Conservation (phyloP, 495 filamentous ascomycete species). For the Neurospora sp. region DNA sequence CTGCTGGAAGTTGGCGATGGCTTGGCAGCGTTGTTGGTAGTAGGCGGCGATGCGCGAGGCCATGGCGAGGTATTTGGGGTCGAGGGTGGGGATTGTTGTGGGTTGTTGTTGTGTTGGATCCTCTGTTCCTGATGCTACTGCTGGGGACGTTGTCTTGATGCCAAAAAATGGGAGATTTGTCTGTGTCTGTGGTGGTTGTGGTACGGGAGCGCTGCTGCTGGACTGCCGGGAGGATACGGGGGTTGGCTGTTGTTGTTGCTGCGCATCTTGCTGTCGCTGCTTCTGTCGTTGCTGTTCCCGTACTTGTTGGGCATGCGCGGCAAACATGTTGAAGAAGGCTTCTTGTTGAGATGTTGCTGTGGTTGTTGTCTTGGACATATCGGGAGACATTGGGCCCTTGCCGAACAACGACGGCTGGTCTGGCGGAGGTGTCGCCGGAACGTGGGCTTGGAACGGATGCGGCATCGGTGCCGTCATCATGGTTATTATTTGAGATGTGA, state of each 20-base stretch:
- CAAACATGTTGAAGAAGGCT: not conserved
- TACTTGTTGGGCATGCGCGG: not conserved
- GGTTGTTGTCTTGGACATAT: not conserved
- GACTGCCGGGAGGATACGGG: not conserved
- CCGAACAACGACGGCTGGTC: constrained; percentile 18
- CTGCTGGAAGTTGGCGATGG: constrained; percentile 25
- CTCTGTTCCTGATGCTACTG: not conserved
- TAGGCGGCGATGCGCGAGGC: constrained; percentile 28
- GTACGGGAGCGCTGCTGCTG: not conserved
- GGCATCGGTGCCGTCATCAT: constrained; percentile 19
- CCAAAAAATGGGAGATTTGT: not conserved
- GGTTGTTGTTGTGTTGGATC: not conserved
- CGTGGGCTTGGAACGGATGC: constrained; percentile 14
- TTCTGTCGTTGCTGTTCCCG: not conserved
- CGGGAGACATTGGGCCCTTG: constrained; percentile 7
- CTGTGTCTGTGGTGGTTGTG: not conserved
- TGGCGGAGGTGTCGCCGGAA: constrained; percentile 20
- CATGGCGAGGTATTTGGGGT: constrained; percentile 25
- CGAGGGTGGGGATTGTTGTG: not conserved
- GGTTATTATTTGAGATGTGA: not conserved
- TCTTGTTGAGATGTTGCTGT: not conserved
- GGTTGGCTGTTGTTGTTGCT: not conserved
- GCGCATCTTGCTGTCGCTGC: not conserved
- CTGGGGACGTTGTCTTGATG: not conserved
- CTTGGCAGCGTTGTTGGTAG: constrained; percentile 29